Evolutionary conservation across 2,329 filamentous ascomycete genomes (phyloP), one percentile per base, ranked within the genome.

Genomic region (Huntiella omanensis): DNA sequence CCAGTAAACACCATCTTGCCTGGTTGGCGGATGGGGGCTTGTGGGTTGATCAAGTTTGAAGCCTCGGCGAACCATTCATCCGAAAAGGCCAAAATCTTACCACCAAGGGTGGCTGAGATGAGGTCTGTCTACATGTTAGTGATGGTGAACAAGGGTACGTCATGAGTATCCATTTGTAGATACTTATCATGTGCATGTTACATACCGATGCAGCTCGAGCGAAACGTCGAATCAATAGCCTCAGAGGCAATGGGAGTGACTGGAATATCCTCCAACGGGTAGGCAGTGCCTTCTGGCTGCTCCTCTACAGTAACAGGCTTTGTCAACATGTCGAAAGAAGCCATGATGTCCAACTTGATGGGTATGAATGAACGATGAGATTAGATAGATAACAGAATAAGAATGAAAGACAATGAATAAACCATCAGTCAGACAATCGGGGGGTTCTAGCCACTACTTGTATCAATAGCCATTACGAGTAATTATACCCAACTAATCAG

Each of bases 21-120:
- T 1, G 69, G 69, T 56, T 77, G 69, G 52, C 69, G 66, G 57
- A 80, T 72, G 34, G 77, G 75, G 28, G 75, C 58, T 17, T 68
- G 73, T n/a, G 75, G 73, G 28, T 70, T 81, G 51, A 80, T 58
- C 48, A 81, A 65, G 58, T 80, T 80, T 49, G 64, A 55, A 16
- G 77, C 76, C 53, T 77, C 71, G 38, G 76, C 77, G 56, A 81
- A 81, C 73, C 74, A 80, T 61, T 81, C 65, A 57, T 81, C 73
- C 42, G 76, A 80, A 59, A 70, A 77, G 48, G 67, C 78, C 13
- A 80, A 66, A 48, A 81, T 64, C 58, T 72, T 75, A 49, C 75
- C 75, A 51, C 75, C 77, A 39, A 81, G 60, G 5, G 71, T 63
- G 5, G 68, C 68, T 37, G 75, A 80, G 47, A 77, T 61, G 43